phyloP scores from a whole-genome alignment of 495 filamentous ascomycete species.

The Neurospora sp. region DNA sequence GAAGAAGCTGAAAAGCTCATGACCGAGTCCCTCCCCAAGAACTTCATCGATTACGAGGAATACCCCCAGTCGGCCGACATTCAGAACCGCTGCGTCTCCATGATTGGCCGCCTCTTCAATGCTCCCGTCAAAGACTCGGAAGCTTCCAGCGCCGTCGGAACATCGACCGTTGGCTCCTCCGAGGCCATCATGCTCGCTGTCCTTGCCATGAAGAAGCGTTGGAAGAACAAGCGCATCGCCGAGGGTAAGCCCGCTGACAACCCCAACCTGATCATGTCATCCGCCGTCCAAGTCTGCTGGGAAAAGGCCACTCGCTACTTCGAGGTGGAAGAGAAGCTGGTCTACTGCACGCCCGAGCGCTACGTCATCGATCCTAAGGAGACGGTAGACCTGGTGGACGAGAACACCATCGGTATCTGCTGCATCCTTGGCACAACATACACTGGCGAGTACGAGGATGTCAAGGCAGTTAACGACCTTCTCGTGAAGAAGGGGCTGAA shows the following conservation, averaged over 20 bases:
- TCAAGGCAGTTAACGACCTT: slow-evolving; percentile 80
- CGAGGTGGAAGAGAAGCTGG: slow-evolving; percentile 81
- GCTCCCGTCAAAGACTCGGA: slow-evolving; percentile 43
- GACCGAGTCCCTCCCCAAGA: slow-evolving; percentile 79
- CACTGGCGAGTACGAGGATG: slow-evolving; percentile 92
- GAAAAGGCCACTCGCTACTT: slow-evolving; percentile 95
- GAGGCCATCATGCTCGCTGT: slow-evolving; percentile 87
- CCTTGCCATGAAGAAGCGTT: slow-evolving; percentile 90
- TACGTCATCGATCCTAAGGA: slow-evolving; percentile 81
- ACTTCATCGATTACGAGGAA: slow-evolving; percentile 92
- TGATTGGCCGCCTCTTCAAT: slow-evolving; percentile 86
- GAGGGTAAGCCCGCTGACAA: slow-evolving; percentile 62
- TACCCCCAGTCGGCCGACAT: slow-evolving; percentile 84
- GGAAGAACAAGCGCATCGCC: slow-evolving; percentile 74
- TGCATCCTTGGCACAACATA: slow-evolving; percentile 83
- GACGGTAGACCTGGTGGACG: slow-evolving; percentile 75
- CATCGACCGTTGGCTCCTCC: slow-evolving; percentile 74
- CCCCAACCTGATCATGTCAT: slow-evolving; percentile 88
- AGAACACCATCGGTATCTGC: slow-evolving; percentile 94
- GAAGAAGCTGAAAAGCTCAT: slow-evolving; percentile 87
- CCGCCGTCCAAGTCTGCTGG: slow-evolving; percentile 91
- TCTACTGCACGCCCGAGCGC: slow-evolving; percentile 70
- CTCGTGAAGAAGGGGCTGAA: slow-evolving; percentile 61
- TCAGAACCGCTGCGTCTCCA: slow-evolving; percentile 84
- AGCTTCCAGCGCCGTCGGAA: slow-evolving; percentile 58